Evolutionary conservation across 352 stramenopile genomes (phyloP), one percentile per base, ranked within the genome.

Genomic region (Globisporangium canariense): DNA sequence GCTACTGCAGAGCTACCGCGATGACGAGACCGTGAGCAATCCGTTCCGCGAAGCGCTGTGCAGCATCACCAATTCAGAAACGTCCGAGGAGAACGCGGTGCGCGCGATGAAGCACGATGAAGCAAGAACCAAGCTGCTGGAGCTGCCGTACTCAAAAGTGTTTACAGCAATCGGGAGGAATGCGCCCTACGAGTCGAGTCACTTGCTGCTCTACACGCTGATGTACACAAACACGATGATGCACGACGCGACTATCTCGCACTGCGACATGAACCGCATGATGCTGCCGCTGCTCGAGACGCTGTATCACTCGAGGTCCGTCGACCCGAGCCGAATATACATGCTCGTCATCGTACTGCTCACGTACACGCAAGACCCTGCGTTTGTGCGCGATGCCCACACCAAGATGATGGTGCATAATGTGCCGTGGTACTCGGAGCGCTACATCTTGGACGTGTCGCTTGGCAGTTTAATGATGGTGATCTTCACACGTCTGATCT

Each of bases 361-460:
- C 22, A 86, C 79, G 16, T 86, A 82, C 53, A 91, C 83, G 5
- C 81, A 91, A 50, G 73, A 90, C 32, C 53, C 74, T 7, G 54
- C 67, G 36, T 91, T 94, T 64, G 82, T 92, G 22, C 68, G 69
- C 6, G 73, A 74, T 10, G 77, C 85, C n/a, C 83, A 94, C 58
- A 79, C 77, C 0, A 83, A 85, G 34, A 68, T 81, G 43, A 62
- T 91, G 50, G 69, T 90, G 16, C 69, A 78, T 41, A 80, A 77
- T 28, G 79, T 93, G 16, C 68, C 79, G 30, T 94, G 85, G 85
- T 94, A 91, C 59, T 75, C 83, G 30, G 83, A 94, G 55, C 78
- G 84, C 8, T 91, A 90, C 72, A 88, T 94, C 57, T 56, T 89
- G 34, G 83, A 93, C 55, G 67, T 91, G 10, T 93, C 83, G 20